A percentile compares a stretch with the other conserved stretches of the same genome.
These are phyloP conservation scores for Davidsoniella eucalypti DNA, from an alignment of 2,329 filamentous ascomycete genomes.

Conservation along the genomic window DNA sequence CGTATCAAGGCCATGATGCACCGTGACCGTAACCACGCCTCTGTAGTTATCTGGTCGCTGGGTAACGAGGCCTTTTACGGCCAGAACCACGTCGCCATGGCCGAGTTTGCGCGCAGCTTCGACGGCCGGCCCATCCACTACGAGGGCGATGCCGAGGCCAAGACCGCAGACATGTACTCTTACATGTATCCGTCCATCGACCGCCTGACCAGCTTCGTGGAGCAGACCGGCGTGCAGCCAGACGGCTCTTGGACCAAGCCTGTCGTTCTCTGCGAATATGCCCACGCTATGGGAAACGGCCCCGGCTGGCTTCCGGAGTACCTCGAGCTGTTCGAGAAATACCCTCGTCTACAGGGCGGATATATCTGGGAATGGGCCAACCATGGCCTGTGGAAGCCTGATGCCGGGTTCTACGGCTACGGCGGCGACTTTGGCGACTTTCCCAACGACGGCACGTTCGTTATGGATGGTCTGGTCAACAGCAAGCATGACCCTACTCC, in stretches of 20 bases:
- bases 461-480: conserved; percentile 37
- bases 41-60: conserved; percentile 53
- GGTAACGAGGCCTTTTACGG: conserved; percentile 61
- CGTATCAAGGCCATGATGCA: conserved; percentile 47
- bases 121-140: conserved; percentile 50
- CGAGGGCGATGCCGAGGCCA: conserved; percentile 41
- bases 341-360: conserved; percentile 37
- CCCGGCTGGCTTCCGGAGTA: conserved; percentile 53
- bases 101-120: conserved; percentile 39
- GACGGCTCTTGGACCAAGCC: conserved; percentile 33
- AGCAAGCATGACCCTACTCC: conserved; percentile 34
- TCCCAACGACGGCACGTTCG: conserved; percentile 43
- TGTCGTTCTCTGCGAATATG: conserved; percentile 38
- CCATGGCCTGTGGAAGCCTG: conserved; percentile 31
- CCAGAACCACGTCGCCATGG: conserved; percentile 50
- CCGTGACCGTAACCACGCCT: conserved; percentile 43
- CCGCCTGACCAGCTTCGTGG: conserved; percentile 24
- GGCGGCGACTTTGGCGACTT: conserved; percentile 46
- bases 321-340: conserved; percentile 44
- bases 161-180: conserved; percentile 45
- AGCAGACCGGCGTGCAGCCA: conserved; percentile 15
- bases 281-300: conserved; percentile 44
- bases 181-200: conserved; percentile 46
- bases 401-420: conserved; percentile 33
- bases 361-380: conserved; percentile 51